Evolutionary conservation across 2,329 filamentous ascomycete genomes (phyloP).

Genomic region (Atkinsonella hypoxylon): DNA sequence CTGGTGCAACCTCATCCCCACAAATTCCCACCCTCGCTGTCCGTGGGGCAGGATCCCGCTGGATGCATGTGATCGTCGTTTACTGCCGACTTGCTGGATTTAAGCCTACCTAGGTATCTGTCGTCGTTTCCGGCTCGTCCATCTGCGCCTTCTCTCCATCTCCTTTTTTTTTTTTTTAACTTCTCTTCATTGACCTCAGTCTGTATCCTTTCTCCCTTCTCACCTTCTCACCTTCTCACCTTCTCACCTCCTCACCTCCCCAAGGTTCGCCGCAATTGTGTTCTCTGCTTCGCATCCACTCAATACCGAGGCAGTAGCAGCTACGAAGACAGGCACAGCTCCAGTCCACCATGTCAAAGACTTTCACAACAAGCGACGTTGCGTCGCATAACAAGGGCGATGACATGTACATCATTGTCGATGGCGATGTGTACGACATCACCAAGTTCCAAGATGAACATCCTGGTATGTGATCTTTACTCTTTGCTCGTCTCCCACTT

Average conservation of each 20-base stretch:
- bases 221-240: neutral
- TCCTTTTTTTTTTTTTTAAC: neutral
- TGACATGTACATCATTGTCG: conserved; percentile 79
- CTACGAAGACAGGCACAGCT: neutral
- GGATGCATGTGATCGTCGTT: conserved; percentile 3
- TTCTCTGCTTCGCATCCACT: neutral
- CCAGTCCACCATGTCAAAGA: conserved; percentile 62
- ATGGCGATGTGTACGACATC: conserved; percentile 91
- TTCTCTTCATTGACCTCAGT: neutral
- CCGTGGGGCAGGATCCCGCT: neutral
- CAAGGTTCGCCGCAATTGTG: no score
- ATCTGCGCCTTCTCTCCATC: neutral
- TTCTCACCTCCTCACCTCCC: neutral
- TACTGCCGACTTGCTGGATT: conserved; percentile 3
- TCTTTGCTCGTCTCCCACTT: no score
- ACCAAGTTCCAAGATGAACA: conserved; percentile 81
- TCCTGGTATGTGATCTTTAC: conserved; percentile 45
- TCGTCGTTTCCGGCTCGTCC: neutral
- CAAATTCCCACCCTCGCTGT: neutral
- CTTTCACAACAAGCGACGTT: conserved; percentile 74
- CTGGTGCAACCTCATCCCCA: neutral
- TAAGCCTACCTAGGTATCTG: conserved; percentile 1
- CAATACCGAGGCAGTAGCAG: no score
- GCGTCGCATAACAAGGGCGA: conserved; percentile 82
- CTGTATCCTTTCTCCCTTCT: neutral